phyloP scores from a whole-genome alignment of 1,284 basidiomycete species.

The Apiotrichum montevideense region DNA sequence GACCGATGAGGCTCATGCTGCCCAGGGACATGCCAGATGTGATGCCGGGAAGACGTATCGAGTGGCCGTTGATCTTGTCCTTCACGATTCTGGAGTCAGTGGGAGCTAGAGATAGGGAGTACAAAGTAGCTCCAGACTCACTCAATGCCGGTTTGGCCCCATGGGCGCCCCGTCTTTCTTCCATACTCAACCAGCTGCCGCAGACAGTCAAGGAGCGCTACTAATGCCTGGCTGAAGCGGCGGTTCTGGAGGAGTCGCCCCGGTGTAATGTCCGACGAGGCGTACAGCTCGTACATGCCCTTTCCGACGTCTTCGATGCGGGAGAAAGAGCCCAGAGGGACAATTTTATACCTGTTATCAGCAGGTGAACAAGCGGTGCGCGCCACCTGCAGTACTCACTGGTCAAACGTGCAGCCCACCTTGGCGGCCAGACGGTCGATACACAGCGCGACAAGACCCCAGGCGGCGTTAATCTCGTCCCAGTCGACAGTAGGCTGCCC shows the following conservation, averaged over 20 bases:
- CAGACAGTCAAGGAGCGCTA: slow-evolving; percentile 89
- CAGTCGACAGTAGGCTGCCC: slow-evolving; percentile 85
- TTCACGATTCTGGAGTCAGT: slow-evolving; percentile 63
- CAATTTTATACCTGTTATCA: slow-evolving; percentile 64
- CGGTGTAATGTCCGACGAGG: slow-evolving; percentile 77
- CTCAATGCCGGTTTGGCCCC: slow-evolving; percentile 65
- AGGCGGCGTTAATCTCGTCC: slow-evolving; percentile 98
- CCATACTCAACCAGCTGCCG: slow-evolving; percentile 83
- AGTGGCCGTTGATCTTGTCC: slow-evolving; percentile 92
- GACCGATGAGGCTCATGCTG: slow-evolving; percentile 42
- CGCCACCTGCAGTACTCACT: slow-evolving; percentile 51
- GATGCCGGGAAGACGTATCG: slow-evolving; percentile 64
- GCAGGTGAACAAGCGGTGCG: background rate
- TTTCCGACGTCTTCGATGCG: slow-evolving; percentile 82
- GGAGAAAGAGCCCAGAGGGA: slow-evolving; percentile 89
- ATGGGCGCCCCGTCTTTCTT: slow-evolving; percentile 63
- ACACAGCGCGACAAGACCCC: slow-evolving; percentile 91
- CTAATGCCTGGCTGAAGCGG: slow-evolving; percentile 92
- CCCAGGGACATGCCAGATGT: slow-evolving; percentile 67
- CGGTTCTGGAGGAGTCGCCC: slow-evolving; percentile 79
- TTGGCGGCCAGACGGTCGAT: slow-evolving; percentile 85
- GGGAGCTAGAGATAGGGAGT: background rate
- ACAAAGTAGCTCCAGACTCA: slow-evolving; percentile 17
- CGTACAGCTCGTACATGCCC: slow-evolving; percentile 75
- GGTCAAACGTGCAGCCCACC: slow-evolving; percentile 77